These are phyloP conservation scores for Xylaria sp. DNA, from an alignment of 2,329 filamentous ascomycete genomes.

Conservation along the genomic window DNA sequence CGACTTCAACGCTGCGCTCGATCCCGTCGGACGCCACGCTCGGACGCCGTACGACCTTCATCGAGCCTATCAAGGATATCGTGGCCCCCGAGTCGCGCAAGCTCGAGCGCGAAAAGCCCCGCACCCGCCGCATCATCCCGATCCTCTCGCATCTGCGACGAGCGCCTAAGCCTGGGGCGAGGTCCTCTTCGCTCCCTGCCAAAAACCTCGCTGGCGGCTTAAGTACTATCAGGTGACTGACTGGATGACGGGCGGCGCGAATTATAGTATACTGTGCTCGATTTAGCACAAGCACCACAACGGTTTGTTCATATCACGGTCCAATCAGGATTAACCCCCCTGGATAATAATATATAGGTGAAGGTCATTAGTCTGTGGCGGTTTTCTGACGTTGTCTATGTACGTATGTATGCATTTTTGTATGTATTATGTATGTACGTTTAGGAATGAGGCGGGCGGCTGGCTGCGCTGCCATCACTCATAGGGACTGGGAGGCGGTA, in stretches of 20 bases:
- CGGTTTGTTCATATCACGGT: background rate
- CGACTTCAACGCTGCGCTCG: conserved; percentile 36
- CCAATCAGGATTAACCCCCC: background rate
- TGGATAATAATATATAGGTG: background rate
- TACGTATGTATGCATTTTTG: conserved; percentile 17
- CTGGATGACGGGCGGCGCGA: background rate
- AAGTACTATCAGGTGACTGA: conserved; percentile 19
- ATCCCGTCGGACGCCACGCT: conserved; percentile 33
- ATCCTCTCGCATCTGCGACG: conserved; percentile 32
- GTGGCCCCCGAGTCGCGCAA: conserved; percentile 18
- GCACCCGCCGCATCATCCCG: conserved; percentile 30
- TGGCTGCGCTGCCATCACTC: conserved; percentile 12
- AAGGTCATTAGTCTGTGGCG: conserved; percentile 6
- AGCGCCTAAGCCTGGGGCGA: conserved; percentile 21
- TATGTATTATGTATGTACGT: conserved; percentile 17
- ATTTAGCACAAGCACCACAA: background rate
- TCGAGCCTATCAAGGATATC: conserved; percentile 3
- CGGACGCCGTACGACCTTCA: conserved; percentile 9
- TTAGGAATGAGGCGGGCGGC: conserved; percentile 8
- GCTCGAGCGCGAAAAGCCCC: conserved; percentile 24
- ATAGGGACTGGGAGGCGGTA: conserved; percentile 19
- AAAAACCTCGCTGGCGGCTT: conserved; percentile 19
- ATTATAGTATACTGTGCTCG: background rate
- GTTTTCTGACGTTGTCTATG: conserved; percentile 14
- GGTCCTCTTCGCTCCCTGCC: conserved; percentile 24